These are phyloP conservation scores for Thermothielavioides terrestris DNA, from an alignment of 495 filamentous ascomycete genomes.

Conservation along the genomic window DNA sequence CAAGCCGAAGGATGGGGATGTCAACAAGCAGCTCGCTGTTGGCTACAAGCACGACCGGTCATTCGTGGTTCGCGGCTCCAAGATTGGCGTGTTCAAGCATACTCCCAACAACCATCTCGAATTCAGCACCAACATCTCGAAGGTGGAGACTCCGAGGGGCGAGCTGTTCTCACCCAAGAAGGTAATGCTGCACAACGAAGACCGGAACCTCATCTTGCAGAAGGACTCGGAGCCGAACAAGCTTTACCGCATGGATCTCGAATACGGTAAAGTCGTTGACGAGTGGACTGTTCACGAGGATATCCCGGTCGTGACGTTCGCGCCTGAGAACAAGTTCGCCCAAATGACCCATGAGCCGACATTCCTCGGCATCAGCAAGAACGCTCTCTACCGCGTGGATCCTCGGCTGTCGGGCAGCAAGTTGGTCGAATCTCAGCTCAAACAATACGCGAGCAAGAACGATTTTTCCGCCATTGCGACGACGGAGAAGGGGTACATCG, in stretches of 20 bases:
- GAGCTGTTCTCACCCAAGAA: slow-evolving; percentile 90
- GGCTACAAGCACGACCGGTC: slow-evolving; percentile 97
- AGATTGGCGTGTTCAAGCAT: slow-evolving; percentile 98
- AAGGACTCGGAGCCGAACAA: slow-evolving; percentile 77
- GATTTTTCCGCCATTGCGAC: slow-evolving; percentile 91
- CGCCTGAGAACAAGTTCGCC: slow-evolving; percentile 93
- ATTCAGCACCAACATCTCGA: slow-evolving; percentile 96
- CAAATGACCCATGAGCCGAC: slow-evolving; percentile 95
- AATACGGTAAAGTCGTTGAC: slow-evolving; percentile 97
- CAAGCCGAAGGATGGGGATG: slow-evolving; percentile 65
- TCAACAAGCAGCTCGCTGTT: slow-evolving; percentile 94
- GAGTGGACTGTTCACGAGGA: slow-evolving; percentile 99
- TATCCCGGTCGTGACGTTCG: slow-evolving; percentile 83
- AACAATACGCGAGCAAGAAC: slow-evolving; percentile 94
- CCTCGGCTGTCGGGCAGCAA: slow-evolving; percentile 86
- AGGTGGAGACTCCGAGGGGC: slow-evolving; percentile 82
- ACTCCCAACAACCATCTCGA: slow-evolving; percentile 85
- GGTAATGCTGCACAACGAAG: slow-evolving; percentile 94
- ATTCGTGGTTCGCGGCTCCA: slow-evolving; percentile 91
- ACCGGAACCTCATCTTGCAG: slow-evolving; percentile 87
- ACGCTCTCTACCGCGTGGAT: slow-evolving; percentile 90
- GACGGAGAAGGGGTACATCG: slow-evolving; percentile 91
- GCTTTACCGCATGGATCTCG: slow-evolving; percentile 95
- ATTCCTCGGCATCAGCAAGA: slow-evolving; percentile 84
- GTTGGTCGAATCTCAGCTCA: slow-evolving; percentile 83